Evolutionary conservation across 805 yeast genomes (phyloP), one percentile per base, ranked within the genome.

Genomic region (Wickerhamomyces chambardii): DNA sequence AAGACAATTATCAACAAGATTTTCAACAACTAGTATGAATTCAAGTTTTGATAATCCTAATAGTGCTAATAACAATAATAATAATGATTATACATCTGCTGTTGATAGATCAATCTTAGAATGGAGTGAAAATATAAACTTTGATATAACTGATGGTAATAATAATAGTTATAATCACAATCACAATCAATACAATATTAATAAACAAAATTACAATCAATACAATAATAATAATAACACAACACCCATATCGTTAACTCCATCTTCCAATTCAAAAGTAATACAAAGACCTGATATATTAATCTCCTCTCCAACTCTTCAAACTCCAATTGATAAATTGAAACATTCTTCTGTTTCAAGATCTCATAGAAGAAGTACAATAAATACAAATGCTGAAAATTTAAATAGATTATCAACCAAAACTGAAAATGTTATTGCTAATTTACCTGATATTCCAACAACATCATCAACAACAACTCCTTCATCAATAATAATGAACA

Each of bases 1-100:
- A 16, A 36, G 54, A 22, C 44, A 46, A 28, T 28, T 46, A 4
- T 51, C 52, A 2, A 21, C 38, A 5, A 36, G 31, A 19, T 44
- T 45, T 30, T 41, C 47, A 17, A 41, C 22, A 19, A 9, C 6
- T 6, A 19, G 22, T 19, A 6, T 19, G 6, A 6, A 34, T 31
- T 25, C 45, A 15, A 38, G 19, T n/a, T 5, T 29, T 4, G 5
- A 15, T 6, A 11, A 10, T n/a, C n/a, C n/a, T n/a, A n/a, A n/a
- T n/a, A n/a, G n/a, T n/a, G n/a, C n/a, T n/a, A n/a, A n/a, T n/a
- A n/a, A n/a, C n/a, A n/a, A n/a, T n/a, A n/a, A n/a, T n/a, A n/a
- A n/a, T n/a, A n/a, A n/a, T n/a, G n/a, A n/a, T n/a, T n/a, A n/a
- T n/a, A n/a, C n/a, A n/a, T n/a, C n/a, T n/a, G n/a, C n/a, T n/a